phyloP scores from a whole-genome alignment of 441 rosid genomes.

The Oxalis stricta region DNA sequence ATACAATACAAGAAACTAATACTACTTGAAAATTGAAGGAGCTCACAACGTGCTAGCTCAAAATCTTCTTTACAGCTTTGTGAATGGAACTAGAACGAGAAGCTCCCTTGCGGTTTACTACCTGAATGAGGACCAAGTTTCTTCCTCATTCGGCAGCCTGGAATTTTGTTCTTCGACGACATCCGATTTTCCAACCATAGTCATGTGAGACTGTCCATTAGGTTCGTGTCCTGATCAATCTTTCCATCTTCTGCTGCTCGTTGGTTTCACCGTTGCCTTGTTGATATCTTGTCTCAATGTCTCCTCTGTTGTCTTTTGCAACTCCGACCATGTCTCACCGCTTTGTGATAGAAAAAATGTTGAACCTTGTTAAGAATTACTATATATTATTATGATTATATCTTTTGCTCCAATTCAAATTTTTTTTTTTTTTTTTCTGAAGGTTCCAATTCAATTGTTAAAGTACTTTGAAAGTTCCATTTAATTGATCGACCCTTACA shows the following conservation, averaged over 20 bases:
- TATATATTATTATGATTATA: no score
- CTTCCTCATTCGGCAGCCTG: conserved; percentile 32
- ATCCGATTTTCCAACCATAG: conserved; percentile 20
- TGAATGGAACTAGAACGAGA: conserved; percentile 23
- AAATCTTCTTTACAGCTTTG: conserved; percentile 41
- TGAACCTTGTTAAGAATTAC: no score
- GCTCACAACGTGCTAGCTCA: conserved; percentile 32
- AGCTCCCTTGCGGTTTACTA: conserved; percentile 22
- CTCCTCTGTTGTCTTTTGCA: conserved; percentile 15
- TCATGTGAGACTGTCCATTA: conserved; percentile 27
- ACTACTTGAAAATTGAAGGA: neutral
- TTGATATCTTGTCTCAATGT: conserved; percentile 22
- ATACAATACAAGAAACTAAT: no score
- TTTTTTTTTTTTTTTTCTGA: no score
- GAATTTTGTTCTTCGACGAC: conserved; percentile 17
- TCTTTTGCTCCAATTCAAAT: no score
- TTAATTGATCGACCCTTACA: no score
- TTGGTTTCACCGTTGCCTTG: conserved; percentile 22
- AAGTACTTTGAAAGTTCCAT: no score
- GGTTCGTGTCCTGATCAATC: conserved; percentile 28
- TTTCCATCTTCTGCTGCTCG: conserved; percentile 23
- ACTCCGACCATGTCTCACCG: conserved; percentile 18
- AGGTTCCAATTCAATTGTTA: no score
- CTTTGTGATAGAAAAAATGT: no score
- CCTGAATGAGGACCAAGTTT: conserved; percentile 64